phyloP scores from a whole-genome alignment of 371 early-diverging fungal genomes.

The Globomyces sp. region DNA sequence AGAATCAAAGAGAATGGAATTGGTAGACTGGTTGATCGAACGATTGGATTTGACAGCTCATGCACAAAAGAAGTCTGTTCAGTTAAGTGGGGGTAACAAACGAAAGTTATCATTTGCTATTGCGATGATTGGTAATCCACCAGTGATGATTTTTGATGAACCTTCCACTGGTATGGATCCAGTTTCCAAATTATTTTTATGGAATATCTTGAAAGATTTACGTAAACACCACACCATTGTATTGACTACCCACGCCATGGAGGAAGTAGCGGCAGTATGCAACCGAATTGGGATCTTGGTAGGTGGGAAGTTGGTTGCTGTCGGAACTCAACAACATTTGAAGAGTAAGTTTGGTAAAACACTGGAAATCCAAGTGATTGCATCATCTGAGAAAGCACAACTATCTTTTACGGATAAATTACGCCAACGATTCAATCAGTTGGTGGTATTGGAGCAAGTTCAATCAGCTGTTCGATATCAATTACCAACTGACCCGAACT shows the following conservation, averaged over 20 bases:
- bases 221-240: slow-evolving; percentile 23
- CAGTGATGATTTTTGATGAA: slow-evolving; percentile 15
- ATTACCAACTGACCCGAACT: no score
- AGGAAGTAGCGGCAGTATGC: slow-evolving; percentile 40
- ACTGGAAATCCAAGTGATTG: no score
- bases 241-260: slow-evolving; percentile 39
- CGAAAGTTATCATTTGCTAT: not conserved
- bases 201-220: slow-evolving; percentile 48
- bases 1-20: not conserved
- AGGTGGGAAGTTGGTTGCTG: no score
- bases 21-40: not conserved
- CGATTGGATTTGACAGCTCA: not conserved
- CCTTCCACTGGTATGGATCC: slow-evolving; percentile 26
- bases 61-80: slow-evolving; percentile 16
- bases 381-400: no score
- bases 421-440: no score
- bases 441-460: no score
- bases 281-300: no score
- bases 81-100: slow-evolving; percentile 12
- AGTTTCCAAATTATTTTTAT: slow-evolving; percentile 50
- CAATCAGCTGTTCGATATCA: no score
- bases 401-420: no score
- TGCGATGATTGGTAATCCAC: not conserved
- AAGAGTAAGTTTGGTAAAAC: no score
- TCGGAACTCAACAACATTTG: no score